phyloP scores from a whole-genome alignment of 1,284 basidiomycete genomes.

The Apiotrichum porosum region DNA sequence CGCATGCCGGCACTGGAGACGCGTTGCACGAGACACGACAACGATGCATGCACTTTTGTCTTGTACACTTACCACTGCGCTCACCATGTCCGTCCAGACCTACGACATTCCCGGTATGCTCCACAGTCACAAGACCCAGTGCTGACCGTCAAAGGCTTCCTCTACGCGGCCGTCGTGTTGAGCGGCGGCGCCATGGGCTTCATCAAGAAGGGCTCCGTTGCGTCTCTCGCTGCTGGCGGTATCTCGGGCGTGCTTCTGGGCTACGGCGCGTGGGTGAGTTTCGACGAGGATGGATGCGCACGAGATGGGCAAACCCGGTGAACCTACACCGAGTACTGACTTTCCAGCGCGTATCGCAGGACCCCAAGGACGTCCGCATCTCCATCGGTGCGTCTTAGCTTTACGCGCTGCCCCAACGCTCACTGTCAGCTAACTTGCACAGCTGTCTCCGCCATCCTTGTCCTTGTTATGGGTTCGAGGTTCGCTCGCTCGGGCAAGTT shows the following conservation, averaged over 20 bases:
- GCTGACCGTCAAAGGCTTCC: slow-evolving; percentile 30
- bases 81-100: no score
- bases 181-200: slow-evolving; percentile 37
- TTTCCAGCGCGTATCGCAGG: slow-evolving; percentile 25
- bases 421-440: not conserved
- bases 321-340: not conserved
- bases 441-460: slow-evolving; percentile 25
- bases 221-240: slow-evolving; percentile 35
- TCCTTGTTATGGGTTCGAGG: slow-evolving; percentile 30
- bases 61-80: no score
- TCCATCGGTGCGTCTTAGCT: slow-evolving; percentile 28
- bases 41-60: no score
- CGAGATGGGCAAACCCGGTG: no score
- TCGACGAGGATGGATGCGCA: not conserved
- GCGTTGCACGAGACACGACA: no score
- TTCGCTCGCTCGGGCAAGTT: slow-evolving; percentile 36
- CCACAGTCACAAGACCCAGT: not conserved
- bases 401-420: no score
- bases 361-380: slow-evolving; percentile 27
- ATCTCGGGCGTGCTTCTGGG: slow-evolving; percentile 24
- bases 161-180: slow-evolving; percentile 31
- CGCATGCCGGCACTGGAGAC: no score
- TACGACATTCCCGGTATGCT: slow-evolving; percentile 20
- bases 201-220: slow-evolving; percentile 32
- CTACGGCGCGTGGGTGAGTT: slow-evolving; percentile 39